phyloP scores from a whole-genome alignment of 805 yeast genomes.

The Teunomyces funiuensis region DNA sequence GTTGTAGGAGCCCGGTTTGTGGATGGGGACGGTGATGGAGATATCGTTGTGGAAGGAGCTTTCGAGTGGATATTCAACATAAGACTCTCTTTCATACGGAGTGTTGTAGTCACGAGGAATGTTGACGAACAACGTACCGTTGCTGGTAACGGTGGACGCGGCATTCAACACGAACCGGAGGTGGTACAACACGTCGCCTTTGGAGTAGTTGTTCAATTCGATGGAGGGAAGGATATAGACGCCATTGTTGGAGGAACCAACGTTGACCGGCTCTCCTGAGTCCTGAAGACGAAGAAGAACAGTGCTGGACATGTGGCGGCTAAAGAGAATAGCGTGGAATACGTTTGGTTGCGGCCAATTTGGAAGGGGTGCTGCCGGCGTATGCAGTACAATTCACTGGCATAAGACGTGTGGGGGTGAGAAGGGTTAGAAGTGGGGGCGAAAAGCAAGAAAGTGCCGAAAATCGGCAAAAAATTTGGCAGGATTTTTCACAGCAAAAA shows the following conservation, averaged over 20 bases:
- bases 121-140: conserved; percentile 74
- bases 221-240: conserved; percentile 52
- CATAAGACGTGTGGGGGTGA: conserved; percentile 1
- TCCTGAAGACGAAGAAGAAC: conserved; percentile 48
- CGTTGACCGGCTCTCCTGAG: conserved; percentile 47
- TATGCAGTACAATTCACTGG: background rate
- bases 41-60: conserved; percentile 67
- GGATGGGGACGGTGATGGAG: conserved; percentile 59
- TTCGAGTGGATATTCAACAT: conserved; percentile 49
- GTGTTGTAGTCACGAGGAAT: conserved; percentile 49
- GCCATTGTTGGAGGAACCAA: conserved; percentile 40
- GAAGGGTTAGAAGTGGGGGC: conserved; percentile 1
- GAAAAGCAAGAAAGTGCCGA: no score
- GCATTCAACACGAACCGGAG: conserved; percentile 70
- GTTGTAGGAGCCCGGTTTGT: conserved; percentile 75
- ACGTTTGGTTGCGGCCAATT: no score
- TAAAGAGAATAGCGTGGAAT: conserved; percentile 1
- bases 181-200: conserved; percentile 44
- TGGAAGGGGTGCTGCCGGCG: conserved; percentile 1
- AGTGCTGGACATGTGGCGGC: conserved; percentile 22
- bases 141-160: conserved; percentile 68
- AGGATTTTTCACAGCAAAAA: background rate
- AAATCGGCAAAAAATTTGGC: no score
- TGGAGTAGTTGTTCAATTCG: conserved; percentile 30
- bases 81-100: conserved; percentile 57